Conservation (phyloP, 352 stramenopile species). For the Pythium scleroteichum region DNA sequence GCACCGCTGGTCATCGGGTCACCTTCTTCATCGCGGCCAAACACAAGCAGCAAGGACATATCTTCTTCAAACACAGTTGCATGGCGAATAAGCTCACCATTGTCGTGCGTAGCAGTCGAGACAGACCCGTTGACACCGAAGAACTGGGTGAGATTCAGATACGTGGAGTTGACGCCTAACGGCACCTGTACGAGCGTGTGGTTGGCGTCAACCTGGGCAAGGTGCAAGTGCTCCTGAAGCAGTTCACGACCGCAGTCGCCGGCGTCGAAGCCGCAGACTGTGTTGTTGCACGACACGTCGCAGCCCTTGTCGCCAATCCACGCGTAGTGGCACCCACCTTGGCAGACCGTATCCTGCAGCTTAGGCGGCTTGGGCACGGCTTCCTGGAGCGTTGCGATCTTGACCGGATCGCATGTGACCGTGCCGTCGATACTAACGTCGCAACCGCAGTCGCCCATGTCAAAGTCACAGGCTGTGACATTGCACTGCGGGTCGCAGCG, state of each 20-base stretch:
- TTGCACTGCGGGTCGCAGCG: constrained; percentile 91
- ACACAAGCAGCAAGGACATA: constrained; percentile 77
- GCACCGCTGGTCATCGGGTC: constrained; percentile 61
- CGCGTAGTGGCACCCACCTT: constrained; percentile 66
- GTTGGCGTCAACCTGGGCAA: constrained; percentile 47
- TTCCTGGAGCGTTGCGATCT: constrained; percentile 64
- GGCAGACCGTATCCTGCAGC: constrained; percentile 62
- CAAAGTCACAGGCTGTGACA: constrained; percentile 86
- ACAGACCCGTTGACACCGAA: constrained; percentile 71
- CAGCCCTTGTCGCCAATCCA: constrained; percentile 86
- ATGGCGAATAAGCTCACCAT: constrained; percentile 64
- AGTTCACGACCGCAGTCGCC: constrained; percentile 66
- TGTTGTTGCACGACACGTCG: constrained; percentile 79
- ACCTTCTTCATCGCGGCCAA: constrained; percentile 64
- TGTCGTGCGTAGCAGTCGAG: constrained; percentile 57
- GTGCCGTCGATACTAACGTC: constrained; percentile 52
- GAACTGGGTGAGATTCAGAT: constrained; percentile 59
- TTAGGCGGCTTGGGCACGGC: constrained; percentile 44
- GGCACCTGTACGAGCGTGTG: constrained; percentile 69
- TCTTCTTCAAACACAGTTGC: constrained; percentile 74
- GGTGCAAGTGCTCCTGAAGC: constrained; percentile 42
- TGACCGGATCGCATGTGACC: constrained; percentile 55
- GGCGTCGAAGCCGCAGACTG: constrained; percentile 81
- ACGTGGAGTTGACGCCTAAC: constrained; percentile 60
- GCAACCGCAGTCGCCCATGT: constrained; percentile 93